A percentile compares a stretch with the other conserved stretches of the same genome.
These are phyloP conservation scores for Tricholoma terreum DNA, from an alignment of 768 basidiomycete species.

Conservation along the genomic window DNA sequence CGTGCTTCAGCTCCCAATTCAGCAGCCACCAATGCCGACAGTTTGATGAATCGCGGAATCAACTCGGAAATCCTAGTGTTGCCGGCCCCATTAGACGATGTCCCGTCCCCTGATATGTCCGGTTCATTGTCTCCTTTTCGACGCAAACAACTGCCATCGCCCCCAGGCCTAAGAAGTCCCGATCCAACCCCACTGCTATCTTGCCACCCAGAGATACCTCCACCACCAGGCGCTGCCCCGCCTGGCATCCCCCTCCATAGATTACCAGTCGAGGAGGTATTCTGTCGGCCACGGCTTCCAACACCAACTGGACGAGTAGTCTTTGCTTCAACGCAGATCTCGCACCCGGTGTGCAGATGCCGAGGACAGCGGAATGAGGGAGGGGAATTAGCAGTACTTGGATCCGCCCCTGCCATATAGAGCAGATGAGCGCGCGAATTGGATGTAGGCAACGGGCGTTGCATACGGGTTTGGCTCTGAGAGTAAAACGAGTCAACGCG, in stretches of 20 bases:
- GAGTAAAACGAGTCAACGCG: constrained; percentile 6
- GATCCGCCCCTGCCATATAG: constrained; percentile 62
- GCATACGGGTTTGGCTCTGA: constrained; percentile 2
- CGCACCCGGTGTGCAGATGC: constrained; percentile 69
- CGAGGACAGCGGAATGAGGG: constrained; percentile 66
- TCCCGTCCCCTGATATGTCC: constrained; percentile 9
- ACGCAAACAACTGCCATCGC: constrained; percentile 56
- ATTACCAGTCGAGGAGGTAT: constrained; percentile 17
- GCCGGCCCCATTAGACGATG: constrained; percentile 41
- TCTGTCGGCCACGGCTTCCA: constrained; percentile 20
- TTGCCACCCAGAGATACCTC: constrained; percentile 69
- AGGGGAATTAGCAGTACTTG: constrained; percentile 58
- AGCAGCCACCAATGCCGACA: constrained; percentile 75
- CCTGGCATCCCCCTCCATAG: constrained; percentile 34
- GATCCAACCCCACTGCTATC: constrained; percentile 74
- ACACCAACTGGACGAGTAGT: constrained; percentile 27
- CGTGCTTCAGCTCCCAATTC: constrained; percentile 72
- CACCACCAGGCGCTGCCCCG: constrained; percentile 35
- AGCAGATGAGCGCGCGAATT: constrained; percentile 44
- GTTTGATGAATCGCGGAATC: constrained; percentile 67
- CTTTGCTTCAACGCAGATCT: constrained; percentile 72
- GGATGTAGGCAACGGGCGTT: constrained; percentile 22
- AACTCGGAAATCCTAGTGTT: constrained; percentile 66
- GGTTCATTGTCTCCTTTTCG: constrained; percentile 34
- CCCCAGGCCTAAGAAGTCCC: constrained; percentile 57